These are phyloP conservation scores for Naumovozyma castellii DNA, from an alignment of 805 yeast genomes.

Conservation along the genomic window DNA sequence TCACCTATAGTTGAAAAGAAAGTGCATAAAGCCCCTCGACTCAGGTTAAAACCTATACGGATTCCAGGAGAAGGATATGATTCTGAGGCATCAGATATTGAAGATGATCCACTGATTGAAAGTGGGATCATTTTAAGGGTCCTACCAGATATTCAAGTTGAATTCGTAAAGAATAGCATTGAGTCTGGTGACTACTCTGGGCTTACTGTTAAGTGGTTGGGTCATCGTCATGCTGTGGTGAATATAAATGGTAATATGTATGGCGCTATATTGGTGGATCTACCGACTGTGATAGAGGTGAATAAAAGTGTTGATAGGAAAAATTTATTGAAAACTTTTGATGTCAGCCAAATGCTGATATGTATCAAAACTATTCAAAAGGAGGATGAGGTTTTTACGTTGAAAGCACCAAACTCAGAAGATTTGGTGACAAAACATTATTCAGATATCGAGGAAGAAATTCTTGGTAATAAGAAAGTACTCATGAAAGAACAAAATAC, in stretches of 20 bases:
- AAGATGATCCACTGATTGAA: constrained; percentile 87
- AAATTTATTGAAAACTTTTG: constrained; percentile 78
- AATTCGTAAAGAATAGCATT: constrained; percentile 63
- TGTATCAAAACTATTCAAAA: constrained; percentile 48
- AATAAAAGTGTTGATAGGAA: constrained; percentile 80
- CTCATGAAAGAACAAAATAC: constrained; percentile 12
- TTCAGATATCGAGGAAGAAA: constrained; percentile 24
- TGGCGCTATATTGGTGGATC: constrained; percentile 77
- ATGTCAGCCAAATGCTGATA: constrained; percentile 74
- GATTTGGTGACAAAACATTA: constrained; percentile 29
- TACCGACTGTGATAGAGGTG: constrained; percentile 81
- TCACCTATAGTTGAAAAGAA: constrained; percentile 8
- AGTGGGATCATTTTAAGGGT: constrained; percentile 77
- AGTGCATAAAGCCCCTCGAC: constrained; percentile 32
- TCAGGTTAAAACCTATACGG: constrained; percentile 50
- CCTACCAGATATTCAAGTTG: constrained; percentile 42
- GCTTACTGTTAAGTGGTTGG: constrained; percentile 72
- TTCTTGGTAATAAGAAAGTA: constrained; percentile 16
- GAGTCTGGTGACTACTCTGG: constrained; percentile 69
- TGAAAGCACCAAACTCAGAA: constrained; percentile 36
- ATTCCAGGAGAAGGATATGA: constrained; percentile 94
- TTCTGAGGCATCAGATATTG: constrained; percentile 91
- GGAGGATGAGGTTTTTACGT: constrained; percentile 39
- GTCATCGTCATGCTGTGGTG: constrained; percentile 68
- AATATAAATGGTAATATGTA: constrained; percentile 59